Base-by-base conservation (phyloP, 1,284 basidiomycete genomes). In the Fomes fomentarius region DNA sequence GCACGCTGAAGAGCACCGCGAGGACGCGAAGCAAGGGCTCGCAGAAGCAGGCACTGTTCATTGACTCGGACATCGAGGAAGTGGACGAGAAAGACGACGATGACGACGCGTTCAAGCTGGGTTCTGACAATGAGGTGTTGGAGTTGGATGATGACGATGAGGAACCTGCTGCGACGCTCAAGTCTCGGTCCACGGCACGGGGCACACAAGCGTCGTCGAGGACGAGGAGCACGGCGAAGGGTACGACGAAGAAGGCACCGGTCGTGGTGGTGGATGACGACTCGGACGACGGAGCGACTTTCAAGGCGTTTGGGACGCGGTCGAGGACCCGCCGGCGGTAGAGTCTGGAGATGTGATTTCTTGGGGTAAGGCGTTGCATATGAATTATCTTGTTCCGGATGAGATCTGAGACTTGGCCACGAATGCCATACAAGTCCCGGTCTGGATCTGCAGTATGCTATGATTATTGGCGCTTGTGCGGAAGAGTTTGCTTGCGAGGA, bases 251-350 rank as follows among this genome's bases (percentile, higher is more conserved):
- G 57, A 70, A 70, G 56, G 64, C 69, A 15, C 67, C 71, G 1
- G 70, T 75, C 19, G 66, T 76, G 6, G 67, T 84, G 37, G 71
- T 76, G 6, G 83, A 85, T 48, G 86, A 87, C 63, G 87, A 88
- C 66, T 87, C 85, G 14, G 87, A 89, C 61, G 84, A 89, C 56
- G 85, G 77, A 10, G 79, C 76, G 19, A 79, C 82, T 17, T 90
- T 89, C 71, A 82, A 80, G 60, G 86, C 87, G 5, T 87, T 88
- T 61, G 64, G 66, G 5, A 71, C 72, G 37, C 74, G 72, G 60
- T 77, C 72, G 60, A 66, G 54, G 54, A 40, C 62, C 21, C 45
- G 58, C 47, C 50, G 51, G 28, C 47, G 44, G 51, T 59, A 37
- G 43, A 17, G 28, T 30, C 12, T 30, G 28, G 28, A n/a, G n/a